These are phyloP conservation scores for Halenospora varia DNA, from an alignment of 495 filamentous ascomycete genomes.

Conservation along the genomic window DNA sequence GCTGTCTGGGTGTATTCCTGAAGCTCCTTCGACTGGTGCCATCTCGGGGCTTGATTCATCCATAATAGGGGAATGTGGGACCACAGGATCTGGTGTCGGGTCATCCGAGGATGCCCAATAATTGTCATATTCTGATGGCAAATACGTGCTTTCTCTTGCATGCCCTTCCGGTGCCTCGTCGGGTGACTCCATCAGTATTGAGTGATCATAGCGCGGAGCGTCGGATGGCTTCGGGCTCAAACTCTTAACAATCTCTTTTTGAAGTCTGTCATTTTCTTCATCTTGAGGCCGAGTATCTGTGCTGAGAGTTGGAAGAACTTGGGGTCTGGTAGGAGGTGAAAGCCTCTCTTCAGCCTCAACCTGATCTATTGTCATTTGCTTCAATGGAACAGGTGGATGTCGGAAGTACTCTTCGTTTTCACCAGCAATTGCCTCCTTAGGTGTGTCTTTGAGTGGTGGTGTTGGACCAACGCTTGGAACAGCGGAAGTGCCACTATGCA, in stretches of 20 bases:
- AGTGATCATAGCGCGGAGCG: conserved; percentile 3
- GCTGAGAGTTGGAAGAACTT: conserved; percentile 50
- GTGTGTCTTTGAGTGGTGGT: conserved; percentile 37
- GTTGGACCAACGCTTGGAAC: conserved; percentile 27
- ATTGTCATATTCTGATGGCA: conserved; percentile 57
- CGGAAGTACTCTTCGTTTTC: conserved; percentile 17
- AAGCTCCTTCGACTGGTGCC: background rate
- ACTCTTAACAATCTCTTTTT: conserved; percentile 79
- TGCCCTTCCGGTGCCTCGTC: background rate
- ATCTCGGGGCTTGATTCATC: background rate
- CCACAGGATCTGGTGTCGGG: conserved; percentile 13
- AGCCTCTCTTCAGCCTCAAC: conserved; percentile 6
- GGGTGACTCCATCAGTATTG: background rate
- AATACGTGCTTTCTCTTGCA: conserved; percentile 40
- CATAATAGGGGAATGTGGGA: background rate
- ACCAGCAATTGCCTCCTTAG: conserved; percentile 13
- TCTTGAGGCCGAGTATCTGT: conserved; percentile 49
- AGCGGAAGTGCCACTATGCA: conserved; percentile 10
- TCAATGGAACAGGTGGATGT: conserved; percentile 43
- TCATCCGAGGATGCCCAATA: conserved; percentile 47
- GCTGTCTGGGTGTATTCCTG: no score
- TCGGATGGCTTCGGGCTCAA: conserved; percentile 45
- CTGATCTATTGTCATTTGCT: conserved; percentile 25
- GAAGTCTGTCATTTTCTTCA: conserved; percentile 68
- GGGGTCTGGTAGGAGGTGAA: conserved; percentile 33